Evolutionary conservation across 2,329 filamentous ascomycete genomes (phyloP).

Genomic region (Ascochyta lentis): DNA sequence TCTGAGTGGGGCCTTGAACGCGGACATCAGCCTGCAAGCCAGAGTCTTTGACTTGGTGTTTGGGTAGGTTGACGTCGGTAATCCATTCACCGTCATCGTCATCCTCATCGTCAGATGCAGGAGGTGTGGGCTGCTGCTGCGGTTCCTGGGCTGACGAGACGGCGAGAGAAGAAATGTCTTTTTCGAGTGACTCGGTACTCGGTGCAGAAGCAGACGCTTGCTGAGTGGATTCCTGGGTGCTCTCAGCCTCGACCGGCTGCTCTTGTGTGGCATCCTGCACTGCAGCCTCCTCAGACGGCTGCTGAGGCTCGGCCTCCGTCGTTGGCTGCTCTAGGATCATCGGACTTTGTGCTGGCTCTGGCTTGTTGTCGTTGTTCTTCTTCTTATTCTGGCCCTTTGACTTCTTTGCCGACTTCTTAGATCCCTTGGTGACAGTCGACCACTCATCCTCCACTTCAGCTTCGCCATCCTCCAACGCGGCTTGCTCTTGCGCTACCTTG

Average conservation of each 20-base stretch:
- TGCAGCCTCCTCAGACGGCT: slow-evolving; percentile 18
- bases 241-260: slow-evolving; percentile 13
- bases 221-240: slow-evolving; percentile 6
- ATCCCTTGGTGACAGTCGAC: slow-evolving; percentile 15
- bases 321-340: slow-evolving; percentile 10
- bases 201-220: slow-evolving; percentile 1
- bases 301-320: slow-evolving; percentile 17
- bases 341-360: not conserved
- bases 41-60: slow-evolving; percentile 74
- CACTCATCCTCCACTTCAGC: slow-evolving; percentile 18
- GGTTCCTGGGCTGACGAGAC: slow-evolving; percentile 18
- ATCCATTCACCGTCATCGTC: slow-evolving; percentile 79
- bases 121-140: slow-evolving; percentile 26
- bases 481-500: slow-evolving; percentile 18
- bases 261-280: slow-evolving; percentile 7
- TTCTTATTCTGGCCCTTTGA: slow-evolving; percentile 19
- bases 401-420: slow-evolving; percentile 19
- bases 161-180: slow-evolving; percentile 31
- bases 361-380: not conserved
- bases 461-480: slow-evolving; percentile 1
- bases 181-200: slow-evolving; percentile 15
- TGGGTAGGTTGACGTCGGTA: slow-evolving; percentile 88
- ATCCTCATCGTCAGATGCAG: slow-evolving; percentile 41
- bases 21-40: slow-evolving; percentile 49
- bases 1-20: slow-evolving; percentile 62